Conservation (phyloP, 805 yeast genomes). For the Saturnispora sanitii region DNA sequence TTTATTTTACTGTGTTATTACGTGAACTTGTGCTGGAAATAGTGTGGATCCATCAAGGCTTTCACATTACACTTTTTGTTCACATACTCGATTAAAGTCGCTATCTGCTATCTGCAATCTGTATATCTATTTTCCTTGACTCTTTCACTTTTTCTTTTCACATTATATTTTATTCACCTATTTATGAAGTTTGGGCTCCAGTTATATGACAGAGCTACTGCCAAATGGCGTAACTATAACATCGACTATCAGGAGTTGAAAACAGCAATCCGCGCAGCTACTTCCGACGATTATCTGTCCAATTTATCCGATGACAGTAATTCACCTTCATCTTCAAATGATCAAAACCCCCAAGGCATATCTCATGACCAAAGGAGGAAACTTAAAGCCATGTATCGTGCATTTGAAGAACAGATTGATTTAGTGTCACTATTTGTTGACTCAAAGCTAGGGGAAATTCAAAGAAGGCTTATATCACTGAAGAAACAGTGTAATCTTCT, state of each 20-base stretch:
- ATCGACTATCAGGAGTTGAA: slow-evolving; percentile 76
- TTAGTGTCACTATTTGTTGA: slow-evolving; percentile 51
- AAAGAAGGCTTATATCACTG: slow-evolving; percentile 31
- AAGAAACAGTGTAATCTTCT: slow-evolving; percentile 21
- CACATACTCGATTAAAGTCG: no score
- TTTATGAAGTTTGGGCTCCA: slow-evolving; percentile 85
- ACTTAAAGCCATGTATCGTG: slow-evolving; percentile 29
- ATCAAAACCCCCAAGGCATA: background rate
- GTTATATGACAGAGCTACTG: slow-evolving; percentile 63
- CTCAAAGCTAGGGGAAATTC: slow-evolving; percentile 62
- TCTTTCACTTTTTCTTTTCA: background rate
- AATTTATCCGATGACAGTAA: slow-evolving; percentile 7
- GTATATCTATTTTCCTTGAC: background rate
- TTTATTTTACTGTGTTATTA: no score
- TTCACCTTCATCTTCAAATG: slow-evolving; percentile 13
- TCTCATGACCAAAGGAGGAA: slow-evolving; percentile 16
- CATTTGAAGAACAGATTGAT: slow-evolving; percentile 51
- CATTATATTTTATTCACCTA: background rate
- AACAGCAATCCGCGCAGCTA: slow-evolving; percentile 48
- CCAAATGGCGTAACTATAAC: slow-evolving; percentile 81
- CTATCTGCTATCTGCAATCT: background rate
- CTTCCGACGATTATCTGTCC: slow-evolving; percentile 24
- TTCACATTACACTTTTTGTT: no score
- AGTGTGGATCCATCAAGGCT: no score
- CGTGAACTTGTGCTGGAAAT: no score